Evolutionary conservation across 768 basidiomycete genomes (phyloP).

Genomic region (Terana coerulea): DNA sequence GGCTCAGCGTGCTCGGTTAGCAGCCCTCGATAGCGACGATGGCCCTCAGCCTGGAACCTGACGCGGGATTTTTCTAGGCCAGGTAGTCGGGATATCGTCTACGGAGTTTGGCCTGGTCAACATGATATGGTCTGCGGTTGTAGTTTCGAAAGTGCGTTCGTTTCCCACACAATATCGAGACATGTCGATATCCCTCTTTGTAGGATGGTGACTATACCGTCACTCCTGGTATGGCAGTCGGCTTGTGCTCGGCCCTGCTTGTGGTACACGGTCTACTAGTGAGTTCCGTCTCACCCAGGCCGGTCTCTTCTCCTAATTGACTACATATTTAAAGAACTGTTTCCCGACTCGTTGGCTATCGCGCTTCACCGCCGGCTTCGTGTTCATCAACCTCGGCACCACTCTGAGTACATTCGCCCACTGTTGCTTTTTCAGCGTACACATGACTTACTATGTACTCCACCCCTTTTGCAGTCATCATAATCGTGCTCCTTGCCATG

Average conservation of each 20-base stretch:
- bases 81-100: slow-evolving; percentile 80
- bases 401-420: slow-evolving; percentile 40
- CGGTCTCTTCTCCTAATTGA: no score
- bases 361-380: slow-evolving; percentile 68
- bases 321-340: slow-evolving; percentile 43
- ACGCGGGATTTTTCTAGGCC: slow-evolving; percentile 38
- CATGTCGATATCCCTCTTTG: background rate
- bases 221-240: slow-evolving; percentile 69
- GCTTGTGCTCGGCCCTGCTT: slow-evolving; percentile 72
- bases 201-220: slow-evolving; percentile 57
- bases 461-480: slow-evolving; percentile 54
- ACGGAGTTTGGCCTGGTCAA: slow-evolving; percentile 78
- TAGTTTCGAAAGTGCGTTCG: slow-evolving; percentile 43
- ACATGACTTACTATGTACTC: no score
- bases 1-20: slow-evolving; percentile 74
- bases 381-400: slow-evolving; percentile 83
- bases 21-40: no score
- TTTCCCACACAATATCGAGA: slow-evolving; percentile 3
- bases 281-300: slow-evolving; percentile 15
- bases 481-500: slow-evolving; percentile 75
- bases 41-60: background rate
- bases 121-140: slow-evolving; percentile 78
- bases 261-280: slow-evolving; percentile 72
- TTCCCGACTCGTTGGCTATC: slow-evolving; percentile 73
- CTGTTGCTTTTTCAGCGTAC: no score